phyloP scores from a whole-genome alignment of 1,284 basidiomycete species.

The Xanthoconium separans region DNA sequence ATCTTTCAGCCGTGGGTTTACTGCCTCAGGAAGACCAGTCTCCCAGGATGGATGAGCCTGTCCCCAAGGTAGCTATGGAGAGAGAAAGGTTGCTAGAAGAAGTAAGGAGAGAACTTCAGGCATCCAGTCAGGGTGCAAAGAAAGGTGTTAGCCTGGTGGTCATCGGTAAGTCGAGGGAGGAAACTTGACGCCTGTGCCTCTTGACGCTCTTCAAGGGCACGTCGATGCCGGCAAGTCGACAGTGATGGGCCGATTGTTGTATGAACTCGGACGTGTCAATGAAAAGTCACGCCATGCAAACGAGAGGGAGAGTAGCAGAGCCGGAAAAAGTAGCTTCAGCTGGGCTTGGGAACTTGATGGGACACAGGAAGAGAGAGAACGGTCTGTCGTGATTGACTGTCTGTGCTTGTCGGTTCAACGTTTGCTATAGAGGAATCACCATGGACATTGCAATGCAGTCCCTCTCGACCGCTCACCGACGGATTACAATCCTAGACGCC shows the following conservation, averaged over 20 bases:
- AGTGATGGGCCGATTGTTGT: conserved; percentile 91
- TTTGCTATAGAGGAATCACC: conserved; percentile 78
- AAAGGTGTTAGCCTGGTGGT: conserved; percentile 87
- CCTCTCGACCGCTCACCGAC: conserved; percentile 73
- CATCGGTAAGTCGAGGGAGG: conserved; percentile 65
- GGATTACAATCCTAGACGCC: conserved; percentile 92
- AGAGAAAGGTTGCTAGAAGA: conserved; percentile 87
- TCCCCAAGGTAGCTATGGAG: conserved; percentile 68
- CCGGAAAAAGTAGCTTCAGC: conserved; percentile 93
- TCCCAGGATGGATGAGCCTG: conserved; percentile 48
- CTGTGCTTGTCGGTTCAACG: conserved; percentile 4
- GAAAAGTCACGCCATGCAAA: conserved; percentile 86
- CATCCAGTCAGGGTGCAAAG: conserved; percentile 55
- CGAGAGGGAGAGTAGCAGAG: conserved; percentile 87
- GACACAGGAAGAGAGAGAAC: conserved; percentile 87
- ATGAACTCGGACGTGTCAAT: conserved; percentile 86
- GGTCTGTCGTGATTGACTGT: conserved; percentile 50
- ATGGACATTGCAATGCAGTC: conserved; percentile 95
- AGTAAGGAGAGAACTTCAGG: conserved; percentile 57
- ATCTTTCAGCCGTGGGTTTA: conserved; percentile 76
- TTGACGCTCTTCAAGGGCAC: conserved; percentile 57
- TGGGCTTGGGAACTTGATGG: conserved; percentile 99
- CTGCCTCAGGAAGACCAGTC: conserved; percentile 45
- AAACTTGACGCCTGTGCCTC: conserved; percentile 3
- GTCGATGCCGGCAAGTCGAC: conserved; percentile 99